Percentiles rank a stretch among this genome's conserved stretches.
Conservation (phyloP, 2,329 filamentous ascomycete genomes). For the Rhynchosporium secalis region DNA sequence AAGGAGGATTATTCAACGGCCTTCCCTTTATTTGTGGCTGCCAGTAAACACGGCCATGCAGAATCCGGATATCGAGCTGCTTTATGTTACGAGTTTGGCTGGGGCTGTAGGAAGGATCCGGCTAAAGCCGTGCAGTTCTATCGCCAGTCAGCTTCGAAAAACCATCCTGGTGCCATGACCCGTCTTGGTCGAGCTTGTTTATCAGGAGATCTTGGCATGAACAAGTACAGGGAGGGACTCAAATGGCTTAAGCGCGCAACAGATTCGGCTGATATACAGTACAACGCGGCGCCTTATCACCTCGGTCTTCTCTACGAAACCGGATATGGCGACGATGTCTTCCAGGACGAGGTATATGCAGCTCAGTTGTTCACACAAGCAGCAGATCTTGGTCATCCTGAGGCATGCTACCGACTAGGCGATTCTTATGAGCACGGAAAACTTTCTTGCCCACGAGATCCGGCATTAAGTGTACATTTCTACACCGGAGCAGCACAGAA, state of each 20-base stretch:
- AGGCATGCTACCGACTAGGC: conserved; percentile 87
- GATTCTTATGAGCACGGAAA: conserved; percentile 94
- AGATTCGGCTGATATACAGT: conserved; percentile 86
- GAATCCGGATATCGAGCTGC: conserved; percentile 93
- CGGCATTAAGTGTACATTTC: conserved; percentile 92
- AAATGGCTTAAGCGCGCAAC: conserved; percentile 96
- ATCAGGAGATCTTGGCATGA: conserved; percentile 81
- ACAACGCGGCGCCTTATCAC: conserved; percentile 91
- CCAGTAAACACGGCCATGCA: conserved; percentile 94
- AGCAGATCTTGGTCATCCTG: conserved; percentile 84
- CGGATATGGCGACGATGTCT: conserved; percentile 92
- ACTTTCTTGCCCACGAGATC: conserved; percentile 83
- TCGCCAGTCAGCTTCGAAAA: conserved; percentile 85
- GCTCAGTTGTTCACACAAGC: conserved; percentile 93
- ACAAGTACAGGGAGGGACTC: conserved; percentile 84
- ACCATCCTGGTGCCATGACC: conserved; percentile 92
- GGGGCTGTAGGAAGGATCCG: conserved; percentile 88
- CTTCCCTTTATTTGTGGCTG: conserved; percentile 88
- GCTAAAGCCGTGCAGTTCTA: conserved; percentile 94
- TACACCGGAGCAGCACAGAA: conserved; percentile 89
- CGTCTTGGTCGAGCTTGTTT: conserved; percentile 89
- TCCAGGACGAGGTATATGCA: conserved; percentile 85
- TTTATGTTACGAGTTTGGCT: conserved; percentile 96
- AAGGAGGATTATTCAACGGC: conserved; percentile 89
- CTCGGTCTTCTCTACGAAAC: conserved; percentile 85